Evolutionary conservation across 129 eudicot genomes (phyloP).

Genomic region (Scalesia atractyloides): DNA sequence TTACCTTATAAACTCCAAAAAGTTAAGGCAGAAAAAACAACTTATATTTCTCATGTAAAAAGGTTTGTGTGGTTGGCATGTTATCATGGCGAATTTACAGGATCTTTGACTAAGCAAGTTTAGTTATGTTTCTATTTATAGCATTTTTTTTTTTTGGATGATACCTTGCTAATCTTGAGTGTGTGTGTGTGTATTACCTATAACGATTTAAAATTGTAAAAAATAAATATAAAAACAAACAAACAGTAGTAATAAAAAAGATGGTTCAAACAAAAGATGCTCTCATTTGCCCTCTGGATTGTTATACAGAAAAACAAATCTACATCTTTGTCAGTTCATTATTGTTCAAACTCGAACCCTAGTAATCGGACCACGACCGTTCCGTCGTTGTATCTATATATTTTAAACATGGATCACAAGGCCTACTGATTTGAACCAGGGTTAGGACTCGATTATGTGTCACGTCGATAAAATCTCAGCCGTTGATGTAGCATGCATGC

Average conservation of each 20-base stretch:
- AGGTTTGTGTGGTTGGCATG: constrained; percentile 25
- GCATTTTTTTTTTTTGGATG: not conserved
- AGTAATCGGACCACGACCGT: constrained; percentile 4
- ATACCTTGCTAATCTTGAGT: not conserved
- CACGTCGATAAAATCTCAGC: constrained; percentile 16
- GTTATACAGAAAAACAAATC: constrained; percentile 11
- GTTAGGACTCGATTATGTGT: constrained; percentile 16
- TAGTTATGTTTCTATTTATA: constrained; percentile 16
- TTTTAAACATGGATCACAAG: constrained; percentile 20
- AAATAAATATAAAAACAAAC: not conserved
- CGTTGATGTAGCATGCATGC: constrained; percentile 10
- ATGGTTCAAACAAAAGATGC: constrained; percentile 11
- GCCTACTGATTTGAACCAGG: constrained; percentile 15
- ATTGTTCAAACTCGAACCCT: constrained; percentile 25
- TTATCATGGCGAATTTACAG: constrained; percentile 25
- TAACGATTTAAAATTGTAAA: not conserved
- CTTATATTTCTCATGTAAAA: not conserved
- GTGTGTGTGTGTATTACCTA: not conserved
- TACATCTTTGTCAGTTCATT: constrained; percentile 4
- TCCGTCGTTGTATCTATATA: constrained; percentile 22
- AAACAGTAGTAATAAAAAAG: not conserved
- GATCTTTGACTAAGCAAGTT: constrained; percentile 22
- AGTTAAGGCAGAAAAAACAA: not conserved
- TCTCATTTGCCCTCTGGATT: constrained; percentile 17
- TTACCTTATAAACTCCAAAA: constrained; percentile 10